These are phyloP conservation scores for Plantago lanceolata DNA, from an alignment of 305 asterid genomes.

Conservation along the genomic window DNA sequence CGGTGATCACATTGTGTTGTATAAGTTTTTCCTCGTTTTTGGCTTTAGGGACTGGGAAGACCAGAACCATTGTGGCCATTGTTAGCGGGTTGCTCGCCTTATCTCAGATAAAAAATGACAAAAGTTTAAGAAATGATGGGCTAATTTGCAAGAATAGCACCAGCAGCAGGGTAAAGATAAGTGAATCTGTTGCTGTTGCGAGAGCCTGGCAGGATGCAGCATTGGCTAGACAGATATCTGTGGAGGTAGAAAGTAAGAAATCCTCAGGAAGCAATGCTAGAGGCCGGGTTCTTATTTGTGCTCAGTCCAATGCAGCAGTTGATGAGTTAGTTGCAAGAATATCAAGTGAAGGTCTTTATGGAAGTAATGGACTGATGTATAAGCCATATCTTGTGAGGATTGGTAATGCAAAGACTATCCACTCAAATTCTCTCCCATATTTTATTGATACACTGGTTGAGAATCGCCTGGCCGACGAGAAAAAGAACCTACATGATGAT, in stretches of 20 bases:
- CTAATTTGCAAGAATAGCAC: conserved; percentile 33
- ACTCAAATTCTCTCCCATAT: conserved; percentile 80
- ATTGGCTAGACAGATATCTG: conserved; percentile 68
- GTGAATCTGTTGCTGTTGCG: conserved; percentile 81
- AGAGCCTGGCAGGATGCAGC: conserved; percentile 99
- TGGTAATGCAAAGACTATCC: conserved; percentile 87
- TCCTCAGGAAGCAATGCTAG: conserved; percentile 44
- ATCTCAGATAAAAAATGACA: conserved; percentile 48
- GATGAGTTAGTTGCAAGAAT: conserved; percentile 92
- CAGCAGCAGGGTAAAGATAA: conserved; percentile 44
- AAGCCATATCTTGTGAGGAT: conserved; percentile 95
- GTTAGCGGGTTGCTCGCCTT: conserved; percentile 78
- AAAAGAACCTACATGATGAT: conserved; percentile 39
- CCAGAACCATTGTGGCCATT: conserved; percentile 87
- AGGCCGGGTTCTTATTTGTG: conserved; percentile 90
- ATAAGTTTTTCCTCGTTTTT: conserved; percentile 22
- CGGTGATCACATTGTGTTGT: conserved; percentile 13
- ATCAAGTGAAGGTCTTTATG: conserved; percentile 74
- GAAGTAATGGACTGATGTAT: conserved; percentile 61
- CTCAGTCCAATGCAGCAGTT: conserved; percentile 98
- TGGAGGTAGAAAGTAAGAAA: conserved; percentile 40
- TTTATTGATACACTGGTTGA: conserved; percentile 92
- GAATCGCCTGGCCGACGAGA: conserved; percentile 63
- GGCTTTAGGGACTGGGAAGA: conserved; percentile 89
- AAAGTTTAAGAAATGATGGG: conserved; percentile 40